A percentile compares a stretch with the other conserved stretches of the same genome.
Evolutionary conservation across 106 monocot species (phyloP).

Genomic region (Triglochin maritima): DNA sequence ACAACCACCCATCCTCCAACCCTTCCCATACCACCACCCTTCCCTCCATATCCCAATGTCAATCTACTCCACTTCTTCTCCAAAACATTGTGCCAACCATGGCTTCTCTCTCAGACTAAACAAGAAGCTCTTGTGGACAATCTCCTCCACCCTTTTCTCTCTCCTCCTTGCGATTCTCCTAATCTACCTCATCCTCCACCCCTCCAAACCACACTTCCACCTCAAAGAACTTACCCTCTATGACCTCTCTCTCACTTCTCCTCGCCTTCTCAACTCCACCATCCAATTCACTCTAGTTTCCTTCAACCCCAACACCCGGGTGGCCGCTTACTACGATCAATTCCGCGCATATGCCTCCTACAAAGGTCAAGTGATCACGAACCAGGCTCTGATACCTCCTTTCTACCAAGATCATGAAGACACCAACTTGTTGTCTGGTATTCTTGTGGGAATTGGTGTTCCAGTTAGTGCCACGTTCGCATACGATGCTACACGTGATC

Average conservation of each 20-base stretch:
- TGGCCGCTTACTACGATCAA: conserved; percentile 56
- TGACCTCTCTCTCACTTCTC: conserved; percentile 27
- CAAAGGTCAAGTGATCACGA: conserved; percentile 54
- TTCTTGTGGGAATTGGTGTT: too few relatives aligned
- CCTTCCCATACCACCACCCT: background rate
- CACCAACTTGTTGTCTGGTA: too few relatives aligned
- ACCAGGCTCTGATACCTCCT: conserved; percentile 27
- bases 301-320: conserved; percentile 54
- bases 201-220: conserved; percentile 56
- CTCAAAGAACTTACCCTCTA: conserved; percentile 41
- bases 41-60: conserved; percentile 34
- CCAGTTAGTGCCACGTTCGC: too few relatives aligned
- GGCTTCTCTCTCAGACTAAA: conserved; percentile 29
- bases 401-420: conserved; percentile 28
- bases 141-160: conserved; percentile 37
- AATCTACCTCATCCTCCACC: conserved; percentile 55
- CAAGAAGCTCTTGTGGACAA: conserved; percentile 39
- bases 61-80: conserved; percentile 33
- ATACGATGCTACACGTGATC: too few relatives aligned
- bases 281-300: conserved; percentile 41
- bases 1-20: background rate
- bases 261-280: conserved; percentile 52
- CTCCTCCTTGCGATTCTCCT: conserved; percentile 32
- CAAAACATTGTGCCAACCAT: conserved; percentile 61
- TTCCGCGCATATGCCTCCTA: conserved; percentile 39